Evolutionary conservation across 2,329 filamentous ascomycete genomes (phyloP).

Genomic region (Fusarium phyllophilum): DNA sequence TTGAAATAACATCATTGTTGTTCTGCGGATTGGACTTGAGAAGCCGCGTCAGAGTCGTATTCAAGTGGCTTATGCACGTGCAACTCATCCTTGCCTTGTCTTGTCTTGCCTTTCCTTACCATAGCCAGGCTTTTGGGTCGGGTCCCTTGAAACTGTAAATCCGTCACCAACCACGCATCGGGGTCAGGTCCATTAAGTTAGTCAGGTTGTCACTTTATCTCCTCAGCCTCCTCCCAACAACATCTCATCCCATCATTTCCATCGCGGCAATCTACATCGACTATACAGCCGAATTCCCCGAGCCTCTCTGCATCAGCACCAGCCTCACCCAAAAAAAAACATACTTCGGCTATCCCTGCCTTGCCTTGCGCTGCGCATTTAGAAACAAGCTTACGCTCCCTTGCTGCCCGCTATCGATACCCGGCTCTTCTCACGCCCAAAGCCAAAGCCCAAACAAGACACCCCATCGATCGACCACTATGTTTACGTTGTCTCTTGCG

Average conservation of each 20-base stretch:
- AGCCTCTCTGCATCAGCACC: background rate
- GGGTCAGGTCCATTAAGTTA: slow-evolving; percentile 7
- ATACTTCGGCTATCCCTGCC: slow-evolving; percentile 8
- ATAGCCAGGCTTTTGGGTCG: slow-evolving; percentile 21
- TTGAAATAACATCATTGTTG: background rate
- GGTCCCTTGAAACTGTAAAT: slow-evolving; percentile 38
- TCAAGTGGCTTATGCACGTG: slow-evolving; percentile 35
- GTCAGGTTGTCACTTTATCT: slow-evolving; percentile 18
- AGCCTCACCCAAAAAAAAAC: slow-evolving; percentile 1
- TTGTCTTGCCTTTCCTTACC: background rate
- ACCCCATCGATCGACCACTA: slow-evolving; percentile 29
- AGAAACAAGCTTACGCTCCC: slow-evolving; percentile 19
- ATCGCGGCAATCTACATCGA: slow-evolving; percentile 7
- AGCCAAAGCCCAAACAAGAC: slow-evolving; percentile 7
- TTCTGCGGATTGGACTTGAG: background rate
- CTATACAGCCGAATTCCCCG: slow-evolving; percentile 7
- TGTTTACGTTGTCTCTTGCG: slow-evolving; percentile 38
- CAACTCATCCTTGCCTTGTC: slow-evolving; percentile 27
- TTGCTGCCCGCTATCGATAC: slow-evolving; percentile 30
- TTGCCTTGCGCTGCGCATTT: slow-evolving; percentile 8
- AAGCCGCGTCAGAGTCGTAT: slow-evolving; percentile 20
- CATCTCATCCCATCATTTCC: background rate
- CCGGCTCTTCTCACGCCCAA: slow-evolving; percentile 13
- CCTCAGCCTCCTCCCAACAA: slow-evolving; percentile 33
- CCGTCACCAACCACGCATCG: slow-evolving; percentile 33